These are phyloP conservation scores for Saccharum hybrid DNA, from an alignment of 202 grass and related monocot species.

Conservation along the genomic window DNA sequence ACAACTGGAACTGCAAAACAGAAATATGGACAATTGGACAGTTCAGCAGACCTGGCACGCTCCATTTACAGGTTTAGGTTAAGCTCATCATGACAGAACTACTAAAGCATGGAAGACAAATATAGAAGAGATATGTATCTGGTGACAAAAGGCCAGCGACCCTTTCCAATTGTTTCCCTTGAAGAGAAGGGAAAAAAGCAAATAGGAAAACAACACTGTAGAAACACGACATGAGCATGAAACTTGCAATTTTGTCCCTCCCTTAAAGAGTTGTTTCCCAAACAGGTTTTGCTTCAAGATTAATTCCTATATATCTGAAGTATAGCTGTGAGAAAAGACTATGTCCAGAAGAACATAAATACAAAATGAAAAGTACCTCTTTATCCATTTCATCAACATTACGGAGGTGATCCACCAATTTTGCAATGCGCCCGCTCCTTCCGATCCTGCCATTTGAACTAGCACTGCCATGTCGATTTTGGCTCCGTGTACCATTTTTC, in stretches of 20 bases:
- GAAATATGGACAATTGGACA: conserved; percentile 28
- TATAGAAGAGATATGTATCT: conserved; percentile 22
- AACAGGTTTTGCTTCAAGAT: conserved; percentile 35
- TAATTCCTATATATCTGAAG: conserved; percentile 23
- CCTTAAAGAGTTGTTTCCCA: conserved; percentile 27
- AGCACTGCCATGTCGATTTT: conserved; percentile 73
- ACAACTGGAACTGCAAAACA: conserved; percentile 72
- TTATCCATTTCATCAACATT: conserved; percentile 72
- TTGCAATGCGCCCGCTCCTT: conserved; percentile 71
- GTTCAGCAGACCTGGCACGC: conserved; percentile 12
- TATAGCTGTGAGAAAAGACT: not conserved
- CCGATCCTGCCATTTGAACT: conserved; percentile 71
- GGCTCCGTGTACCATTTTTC: conserved; percentile 90
- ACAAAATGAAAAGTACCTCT: conserved; percentile 63
- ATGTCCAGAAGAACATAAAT: conserved; percentile 34
- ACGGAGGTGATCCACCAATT: conserved; percentile 79
- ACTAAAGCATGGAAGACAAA: conserved; percentile 8
- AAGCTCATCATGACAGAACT: not conserved
- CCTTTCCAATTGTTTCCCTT: not conserved
- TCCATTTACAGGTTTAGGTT: conserved; percentile 7
- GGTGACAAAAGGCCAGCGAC: conserved; percentile 15
- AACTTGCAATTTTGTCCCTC: conserved; percentile 3
- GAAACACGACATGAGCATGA: not conserved
- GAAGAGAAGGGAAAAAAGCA: not conserved
- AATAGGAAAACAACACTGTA: conserved; percentile 24